phyloP scores from a whole-genome alignment of 495 filamentous ascomycete genomes.

The Hamigera avellanea region DNA sequence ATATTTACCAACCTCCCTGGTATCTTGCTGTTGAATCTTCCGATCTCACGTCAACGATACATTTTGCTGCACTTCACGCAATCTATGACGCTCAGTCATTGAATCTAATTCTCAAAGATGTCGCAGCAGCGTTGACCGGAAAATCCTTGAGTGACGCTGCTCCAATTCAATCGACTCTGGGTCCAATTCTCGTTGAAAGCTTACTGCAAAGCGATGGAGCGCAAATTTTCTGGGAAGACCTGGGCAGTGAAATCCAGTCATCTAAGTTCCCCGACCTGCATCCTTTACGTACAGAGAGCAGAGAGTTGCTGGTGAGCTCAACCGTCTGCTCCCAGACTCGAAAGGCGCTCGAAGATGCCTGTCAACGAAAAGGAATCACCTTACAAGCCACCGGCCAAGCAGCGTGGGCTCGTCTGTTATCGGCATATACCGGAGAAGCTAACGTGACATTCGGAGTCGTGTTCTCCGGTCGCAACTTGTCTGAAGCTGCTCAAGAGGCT shows the following conservation, averaged over 20 bases:
- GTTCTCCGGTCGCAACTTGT: constrained; percentile 53
- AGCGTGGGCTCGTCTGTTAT: constrained; percentile 61
- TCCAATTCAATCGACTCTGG: constrained; percentile 30
- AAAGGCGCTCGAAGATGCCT: constrained; percentile 37
- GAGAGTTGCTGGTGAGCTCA: constrained; percentile 24
- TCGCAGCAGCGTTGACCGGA: constrained; percentile 29
- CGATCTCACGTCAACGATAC: constrained; percentile 13
- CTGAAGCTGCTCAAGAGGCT: constrained; percentile 36
- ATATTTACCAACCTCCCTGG: constrained; percentile 38
- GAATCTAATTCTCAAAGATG: constrained; percentile 42
- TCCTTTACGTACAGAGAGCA: constrained; percentile 37
- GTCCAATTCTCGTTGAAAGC: constrained; percentile 38
- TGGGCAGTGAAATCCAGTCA: constrained; percentile 37
- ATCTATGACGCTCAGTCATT: constrained; percentile 71
- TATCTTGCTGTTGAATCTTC: constrained; percentile 23
- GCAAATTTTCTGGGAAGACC: constrained; percentile 48
- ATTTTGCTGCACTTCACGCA: constrained; percentile 56
- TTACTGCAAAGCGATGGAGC: constrained; percentile 17
- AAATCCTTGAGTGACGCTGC: constrained; percentile 6
- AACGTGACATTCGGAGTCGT: constrained; percentile 61
- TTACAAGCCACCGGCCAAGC: constrained; percentile 60
- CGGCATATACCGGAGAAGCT: constrained; percentile 58
- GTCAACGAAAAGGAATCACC: constrained; percentile 44
- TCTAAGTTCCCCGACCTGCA: constrained; percentile 60
- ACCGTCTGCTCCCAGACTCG: constrained; percentile 24